Percentiles rank a stretch among this genome's conserved stretches.
These are phyloP conservation scores for Acer yangbiense DNA, from an alignment of 345 rosid genomes.

Conservation along the genomic window DNA sequence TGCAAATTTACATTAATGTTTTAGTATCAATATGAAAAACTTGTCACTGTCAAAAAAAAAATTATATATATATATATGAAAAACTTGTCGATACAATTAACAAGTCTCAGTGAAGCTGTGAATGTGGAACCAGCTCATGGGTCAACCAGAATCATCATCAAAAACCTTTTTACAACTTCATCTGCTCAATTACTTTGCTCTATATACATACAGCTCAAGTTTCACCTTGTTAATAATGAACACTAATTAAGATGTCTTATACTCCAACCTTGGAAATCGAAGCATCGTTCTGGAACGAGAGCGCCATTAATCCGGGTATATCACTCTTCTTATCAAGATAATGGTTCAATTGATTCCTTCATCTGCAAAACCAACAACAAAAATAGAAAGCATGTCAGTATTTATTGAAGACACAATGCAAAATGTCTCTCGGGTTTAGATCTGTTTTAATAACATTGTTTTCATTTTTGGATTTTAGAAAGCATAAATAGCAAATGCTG, in stretches of 20 bases:
- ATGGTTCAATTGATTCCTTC: background rate
- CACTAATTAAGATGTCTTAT: background rate
- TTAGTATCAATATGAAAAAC: background rate
- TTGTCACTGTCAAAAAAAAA: no score
- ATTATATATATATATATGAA: no score
- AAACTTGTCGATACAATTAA: no score
- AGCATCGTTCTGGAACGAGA: background rate
- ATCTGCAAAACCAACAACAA: conserved; percentile 3
- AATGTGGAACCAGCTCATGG: background rate
- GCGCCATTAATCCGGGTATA: background rate
- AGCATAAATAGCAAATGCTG: background rate
- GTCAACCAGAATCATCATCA: background rate
- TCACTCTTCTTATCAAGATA: background rate
- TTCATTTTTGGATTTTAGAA: no score
- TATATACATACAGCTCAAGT: background rate
- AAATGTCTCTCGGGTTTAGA: background rate
- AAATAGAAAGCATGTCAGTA: background rate
- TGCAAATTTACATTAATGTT: background rate
- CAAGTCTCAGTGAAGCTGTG: no score
- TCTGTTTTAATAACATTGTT: no score
- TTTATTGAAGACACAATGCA: background rate
- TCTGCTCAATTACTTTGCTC: background rate
- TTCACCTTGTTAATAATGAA: background rate
- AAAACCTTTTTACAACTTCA: background rate
- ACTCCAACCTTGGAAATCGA: background rate